A percentile compares a stretch with the other conserved stretches of the same genome.
Conservation (phyloP, 331 rosid species). For the Quercus phellos region DNA sequence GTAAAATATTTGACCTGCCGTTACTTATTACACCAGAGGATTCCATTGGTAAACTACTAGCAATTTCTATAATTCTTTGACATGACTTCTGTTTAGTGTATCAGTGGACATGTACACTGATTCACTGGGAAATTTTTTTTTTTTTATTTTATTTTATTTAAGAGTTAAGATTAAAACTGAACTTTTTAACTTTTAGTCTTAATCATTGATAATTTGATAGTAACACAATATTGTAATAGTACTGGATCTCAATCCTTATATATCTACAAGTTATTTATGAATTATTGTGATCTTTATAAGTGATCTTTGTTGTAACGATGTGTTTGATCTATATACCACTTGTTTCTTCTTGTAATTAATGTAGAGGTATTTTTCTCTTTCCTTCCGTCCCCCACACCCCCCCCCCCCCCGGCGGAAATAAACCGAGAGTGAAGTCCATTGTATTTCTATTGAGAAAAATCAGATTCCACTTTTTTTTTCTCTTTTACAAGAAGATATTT, state of each 20-base stretch:
- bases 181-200: too few relatives aligned
- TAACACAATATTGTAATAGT: too few relatives aligned
- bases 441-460: too few relatives aligned
- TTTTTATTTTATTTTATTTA: too few relatives aligned
- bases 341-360: not conserved
- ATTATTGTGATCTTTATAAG: not conserved
- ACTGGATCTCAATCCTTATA: not conserved
- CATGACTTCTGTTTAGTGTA: too few relatives aligned
- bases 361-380: not conserved
- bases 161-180: too few relatives aligned
- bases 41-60: not conserved
- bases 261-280: not conserved
- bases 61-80: not conserved
- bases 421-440: not conserved
- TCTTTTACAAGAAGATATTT: too few relatives aligned
- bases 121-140: too few relatives aligned
- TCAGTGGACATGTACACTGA: rapidly evolving
- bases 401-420: too few relatives aligned
- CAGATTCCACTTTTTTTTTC: too few relatives aligned
- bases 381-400: not conserved
- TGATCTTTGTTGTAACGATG: not conserved
- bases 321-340: not conserved
- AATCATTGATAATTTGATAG: too few relatives aligned
- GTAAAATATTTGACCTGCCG: not conserved
- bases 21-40: not conserved